Evolutionary conservation across 148 eudicot species (phyloP), one percentile per base, ranked within the genome.

Genomic region (Rhododendron molle): DNA sequence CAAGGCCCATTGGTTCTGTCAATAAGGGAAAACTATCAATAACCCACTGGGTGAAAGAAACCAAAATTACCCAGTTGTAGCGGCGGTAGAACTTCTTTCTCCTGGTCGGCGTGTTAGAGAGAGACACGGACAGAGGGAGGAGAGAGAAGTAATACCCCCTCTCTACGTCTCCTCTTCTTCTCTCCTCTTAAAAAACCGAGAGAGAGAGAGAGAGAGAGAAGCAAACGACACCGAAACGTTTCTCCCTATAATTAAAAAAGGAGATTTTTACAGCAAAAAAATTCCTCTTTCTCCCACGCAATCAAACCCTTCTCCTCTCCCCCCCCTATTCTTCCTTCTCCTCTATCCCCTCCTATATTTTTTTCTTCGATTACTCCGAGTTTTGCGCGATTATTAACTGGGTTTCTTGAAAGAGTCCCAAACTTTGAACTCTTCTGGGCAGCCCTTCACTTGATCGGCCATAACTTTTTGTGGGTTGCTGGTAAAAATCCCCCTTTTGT

Each of bases 271-370:
- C 83, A 14, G 38, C 15, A 8, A 34, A 62, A 82, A 74, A 74
- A 82, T 71, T 28, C 74, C 14, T 54, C 60, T 78, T 85, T 71
- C 89, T 85, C 89, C 89, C 86, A 89, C 91, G 92, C 88, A 87
- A 91, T 84, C 88, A 67, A 89, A 49, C 78, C 83, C 82, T 73
- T n/a, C 16, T 58, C 15, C 73, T 58, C 71, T 40, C 62, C 82
- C 49, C 60, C 3, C 84, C 38, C 23, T 72, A 7, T 20, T 77
- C 26, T 77, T 43, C 44, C 5, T 43, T 44, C 26, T n/a, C 28
- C 34, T 11, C 23, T n/a, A 26, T 6, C 38, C 49, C 15, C 11
- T 20, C 26, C 32, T 7, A 36, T 13, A 0, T 34, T 5, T 54
- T 54, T 3, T 60, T 14, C 77, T 38, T 28, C 67, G 44, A 73